These are phyloP conservation scores for Hyphodiscus sp. DNA, from an alignment of 2,329 filamentous ascomycete species.

Conservation along the genomic window DNA sequence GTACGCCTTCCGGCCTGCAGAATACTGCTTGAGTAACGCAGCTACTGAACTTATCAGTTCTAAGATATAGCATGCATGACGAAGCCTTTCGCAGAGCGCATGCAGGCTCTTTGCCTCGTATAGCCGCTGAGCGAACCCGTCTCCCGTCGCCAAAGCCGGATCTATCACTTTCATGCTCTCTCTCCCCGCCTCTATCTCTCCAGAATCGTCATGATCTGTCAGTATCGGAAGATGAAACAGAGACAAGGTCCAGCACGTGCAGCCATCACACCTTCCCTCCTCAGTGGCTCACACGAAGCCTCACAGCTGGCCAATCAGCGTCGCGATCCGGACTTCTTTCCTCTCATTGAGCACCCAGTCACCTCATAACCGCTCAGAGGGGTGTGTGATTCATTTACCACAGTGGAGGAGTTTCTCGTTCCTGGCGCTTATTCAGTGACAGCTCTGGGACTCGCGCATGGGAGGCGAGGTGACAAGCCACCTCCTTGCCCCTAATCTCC, in stretches of 20 bases:
- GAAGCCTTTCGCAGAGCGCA: not conserved
- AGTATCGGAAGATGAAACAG: not conserved
- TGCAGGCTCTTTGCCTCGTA: not conserved
- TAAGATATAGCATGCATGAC: too few species aligned
- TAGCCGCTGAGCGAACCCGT: not conserved
- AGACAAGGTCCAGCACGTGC: not conserved
- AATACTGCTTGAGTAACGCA: not conserved
- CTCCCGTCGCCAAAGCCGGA: not conserved
- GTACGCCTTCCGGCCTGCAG: not conserved
- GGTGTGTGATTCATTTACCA: not conserved
- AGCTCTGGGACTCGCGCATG: not conserved
- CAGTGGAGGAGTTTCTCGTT: not conserved
- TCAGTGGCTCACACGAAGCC: not conserved
- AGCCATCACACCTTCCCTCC: not conserved
- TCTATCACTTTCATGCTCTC: not conserved
- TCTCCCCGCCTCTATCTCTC: not conserved
- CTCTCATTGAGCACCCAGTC: not conserved
- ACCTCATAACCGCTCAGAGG: not conserved
- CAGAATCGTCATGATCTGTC: not conserved
- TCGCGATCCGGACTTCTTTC: not conserved
- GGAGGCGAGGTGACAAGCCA: not conserved
- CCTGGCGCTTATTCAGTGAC: not conserved
- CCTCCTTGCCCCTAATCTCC: not conserved
- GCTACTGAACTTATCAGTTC: too few species aligned
- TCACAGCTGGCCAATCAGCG: not conserved